Base-by-base conservation (phyloP, 1,284 basidiomycete species). In the Ustilago bromivora region DNA sequence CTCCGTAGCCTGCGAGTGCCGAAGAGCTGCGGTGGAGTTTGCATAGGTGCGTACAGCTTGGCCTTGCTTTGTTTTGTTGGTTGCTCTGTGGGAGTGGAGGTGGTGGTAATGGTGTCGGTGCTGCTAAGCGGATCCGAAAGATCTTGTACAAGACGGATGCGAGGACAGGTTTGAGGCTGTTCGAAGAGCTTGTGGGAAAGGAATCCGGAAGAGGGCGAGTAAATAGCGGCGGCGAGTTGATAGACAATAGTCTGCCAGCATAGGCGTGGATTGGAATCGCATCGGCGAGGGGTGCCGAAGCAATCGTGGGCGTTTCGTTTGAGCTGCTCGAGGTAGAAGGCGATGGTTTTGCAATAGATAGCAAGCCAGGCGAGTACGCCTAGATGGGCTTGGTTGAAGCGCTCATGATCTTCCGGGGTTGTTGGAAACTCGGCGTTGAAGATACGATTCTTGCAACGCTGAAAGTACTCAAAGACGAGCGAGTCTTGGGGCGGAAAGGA, bases 141-240 rank as follows among this genome's bases (percentile, higher is more conserved):
- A 31, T 41, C 9, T 41, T 41, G 40, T 36, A 46, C 15, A 15
- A 46, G 43, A 49, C 47, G 47, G 47, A 19, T 28, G n/a, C n/a
- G n/a, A 9, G 47, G 19, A 28, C n/a, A 28, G n/a, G 19, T 23
- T 19, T 49, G 7, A 23, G 47, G 47, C 47, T 9, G 10, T 23
- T 31, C 47, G 9, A 23, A 28, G 19, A 23, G 47, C n/a, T 19
- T 7, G 19, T 23, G n/a, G 28, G 19, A 19, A 23, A 46, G 15
- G 19, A 46, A 46, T 46, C 19, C 19, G 43, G 43, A 46, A 46
- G 43, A 46, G 19, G 43, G 43, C 43, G 43, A 46, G 19, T 46
- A 15, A 19, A 46, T 46, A 19, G 43, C 43, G 1, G 43, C 13
- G n/a, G 47, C 47, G 19, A 49, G 47, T 7, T 49, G 28, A 49